Conservation (phyloP, 1,284 basidiomycete species). For the Puccinia polysora region DNA sequence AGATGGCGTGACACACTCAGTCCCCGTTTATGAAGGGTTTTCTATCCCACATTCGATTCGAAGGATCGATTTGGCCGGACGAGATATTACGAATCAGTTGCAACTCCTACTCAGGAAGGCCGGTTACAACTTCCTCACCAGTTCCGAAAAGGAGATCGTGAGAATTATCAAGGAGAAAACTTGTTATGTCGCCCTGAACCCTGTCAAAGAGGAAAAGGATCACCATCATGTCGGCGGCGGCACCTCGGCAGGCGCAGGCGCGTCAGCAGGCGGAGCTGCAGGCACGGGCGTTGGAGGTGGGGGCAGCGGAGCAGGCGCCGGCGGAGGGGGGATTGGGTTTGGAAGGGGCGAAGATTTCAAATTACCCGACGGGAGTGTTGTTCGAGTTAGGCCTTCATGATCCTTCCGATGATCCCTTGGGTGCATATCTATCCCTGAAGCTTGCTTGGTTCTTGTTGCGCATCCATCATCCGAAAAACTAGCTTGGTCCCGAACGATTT, state of each 20-base stretch:
- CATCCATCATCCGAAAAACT: no score
- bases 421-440: constrained; percentile 29
- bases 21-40: constrained; percentile 98
- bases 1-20: constrained; percentile 97
- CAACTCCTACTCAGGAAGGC: constrained; percentile 89
- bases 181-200: constrained; percentile 38
- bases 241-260: constrained; percentile 7
- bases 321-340: constrained; percentile 45
- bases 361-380: constrained; percentile 88
- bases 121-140: constrained; percentile 91
- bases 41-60: constrained; percentile 98
- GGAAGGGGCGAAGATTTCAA: constrained; percentile 81
- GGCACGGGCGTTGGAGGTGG: constrained; percentile 69
- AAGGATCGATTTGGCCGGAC: constrained; percentile 88
- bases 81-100: constrained; percentile 93
- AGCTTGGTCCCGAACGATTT: constrained; percentile 93
- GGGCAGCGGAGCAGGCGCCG: constrained; percentile 73
- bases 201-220: constrained; percentile 79
- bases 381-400: constrained; percentile 57
- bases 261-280: constrained; percentile 1
- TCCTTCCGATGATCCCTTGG: neutral
- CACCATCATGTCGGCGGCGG: constrained; percentile 69
- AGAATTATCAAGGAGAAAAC: constrained; percentile 67
- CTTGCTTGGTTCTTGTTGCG: neutral
- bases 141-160: constrained; percentile 94